Evolutionary conservation across 2,329 filamentous ascomycete species (phyloP).

Genomic region (Phyllosticta ampelicida): DNA sequence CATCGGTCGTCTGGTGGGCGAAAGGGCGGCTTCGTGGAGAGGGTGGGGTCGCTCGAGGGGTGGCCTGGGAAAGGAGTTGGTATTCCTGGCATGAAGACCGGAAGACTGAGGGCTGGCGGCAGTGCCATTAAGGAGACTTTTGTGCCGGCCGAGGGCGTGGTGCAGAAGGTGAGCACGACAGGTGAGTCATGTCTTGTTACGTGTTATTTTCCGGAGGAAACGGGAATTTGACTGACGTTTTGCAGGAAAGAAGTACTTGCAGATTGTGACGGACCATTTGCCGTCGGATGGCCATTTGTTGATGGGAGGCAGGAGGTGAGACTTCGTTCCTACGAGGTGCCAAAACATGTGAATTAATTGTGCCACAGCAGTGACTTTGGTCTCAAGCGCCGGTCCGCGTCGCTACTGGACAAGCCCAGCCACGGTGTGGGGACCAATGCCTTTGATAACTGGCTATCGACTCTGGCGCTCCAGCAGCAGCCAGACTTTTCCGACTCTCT

Average conservation of each 20-base stretch:
- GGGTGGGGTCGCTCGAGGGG: constrained; percentile 7
- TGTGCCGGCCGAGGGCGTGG: constrained; percentile 16
- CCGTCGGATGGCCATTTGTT: background rate
- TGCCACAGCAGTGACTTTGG: constrained; percentile 2
- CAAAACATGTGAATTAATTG: background rate
- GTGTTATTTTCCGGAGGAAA: background rate
- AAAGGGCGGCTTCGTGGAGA: constrained; percentile 6
- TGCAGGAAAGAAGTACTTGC: constrained; percentile 15
- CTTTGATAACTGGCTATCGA: constrained; percentile 15
- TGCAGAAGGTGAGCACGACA: constrained; percentile 24
- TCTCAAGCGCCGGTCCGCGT: constrained; percentile 5
- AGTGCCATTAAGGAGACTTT: background rate
- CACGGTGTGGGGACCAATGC: constrained; percentile 12
- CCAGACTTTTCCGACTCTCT: constrained; percentile 2
- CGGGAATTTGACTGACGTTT: background rate
- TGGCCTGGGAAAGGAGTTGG: background rate
- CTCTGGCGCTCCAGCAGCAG: constrained; percentile 8
- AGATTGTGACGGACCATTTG: constrained; percentile 12
- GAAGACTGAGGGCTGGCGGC: background rate
- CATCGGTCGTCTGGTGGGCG: constrained; percentile 2
- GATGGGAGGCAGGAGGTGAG: background rate
- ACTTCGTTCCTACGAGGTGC: background rate
- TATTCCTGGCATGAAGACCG: background rate
- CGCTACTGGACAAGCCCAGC: constrained; percentile 5
- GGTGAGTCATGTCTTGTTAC: constrained; percentile 15